phyloP scores from a whole-genome alignment of 345 rosid genomes.

The Murraya koenigii region DNA sequence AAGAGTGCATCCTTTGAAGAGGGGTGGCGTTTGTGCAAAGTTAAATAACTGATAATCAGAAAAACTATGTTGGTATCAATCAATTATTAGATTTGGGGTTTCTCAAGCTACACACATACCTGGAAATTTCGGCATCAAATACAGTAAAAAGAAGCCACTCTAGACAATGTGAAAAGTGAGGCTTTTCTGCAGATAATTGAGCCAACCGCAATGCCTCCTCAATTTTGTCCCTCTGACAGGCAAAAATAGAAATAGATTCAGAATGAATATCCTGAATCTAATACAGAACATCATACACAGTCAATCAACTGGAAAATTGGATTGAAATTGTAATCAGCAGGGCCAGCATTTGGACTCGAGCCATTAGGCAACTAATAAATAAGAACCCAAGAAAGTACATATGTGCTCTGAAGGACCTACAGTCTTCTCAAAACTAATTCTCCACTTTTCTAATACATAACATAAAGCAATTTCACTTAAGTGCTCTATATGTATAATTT shows the following conservation, averaged over 20 bases:
- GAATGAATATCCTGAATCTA: neutral
- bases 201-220: slow-evolving; percentile 86
- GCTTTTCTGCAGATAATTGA: slow-evolving; percentile 88
- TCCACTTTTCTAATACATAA: neutral
- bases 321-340: neutral
- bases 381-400: neutral
- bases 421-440: neutral
- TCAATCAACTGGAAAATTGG: neutral
- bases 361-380: neutral
- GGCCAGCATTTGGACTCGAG: neutral
- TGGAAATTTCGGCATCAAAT: slow-evolving; percentile 92
- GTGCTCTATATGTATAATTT: neutral
- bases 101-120: slow-evolving; percentile 42
- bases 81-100: neutral
- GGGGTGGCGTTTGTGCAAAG: neutral
- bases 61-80: neutral
- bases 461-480: neutral
- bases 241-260: slow-evolving; percentile 21
- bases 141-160: slow-evolving; percentile 99
- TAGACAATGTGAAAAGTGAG: slow-evolving; percentile 93
- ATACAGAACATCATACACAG: neutral
- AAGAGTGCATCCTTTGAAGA: neutral
- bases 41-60: neutral
- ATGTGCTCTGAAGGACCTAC: neutral
- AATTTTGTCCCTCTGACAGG: slow-evolving; percentile 73